Evolutionary conservation across 345 rosid genomes (phyloP).

Genomic region (Clausena lansium): DNA sequence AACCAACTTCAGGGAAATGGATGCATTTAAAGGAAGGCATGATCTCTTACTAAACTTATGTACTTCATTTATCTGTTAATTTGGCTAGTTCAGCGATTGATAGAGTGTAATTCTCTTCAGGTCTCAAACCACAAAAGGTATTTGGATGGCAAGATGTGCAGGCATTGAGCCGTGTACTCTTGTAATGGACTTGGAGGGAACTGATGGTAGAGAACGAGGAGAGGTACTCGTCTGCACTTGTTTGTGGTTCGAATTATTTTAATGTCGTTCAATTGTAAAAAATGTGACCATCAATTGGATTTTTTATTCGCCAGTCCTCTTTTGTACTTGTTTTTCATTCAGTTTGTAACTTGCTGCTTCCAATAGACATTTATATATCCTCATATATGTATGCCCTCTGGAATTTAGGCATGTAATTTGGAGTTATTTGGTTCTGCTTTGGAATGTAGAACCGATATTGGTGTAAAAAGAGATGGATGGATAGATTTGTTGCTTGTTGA

Average conservation of each 20-base stretch:
- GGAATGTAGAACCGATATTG: background rate
- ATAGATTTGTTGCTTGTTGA: constrained; percentile 11
- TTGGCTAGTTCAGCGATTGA: constrained; percentile 11
- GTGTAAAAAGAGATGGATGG: background rate
- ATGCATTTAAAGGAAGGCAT: constrained; percentile 95
- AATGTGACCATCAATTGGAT: background rate
- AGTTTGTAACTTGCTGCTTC: background rate
- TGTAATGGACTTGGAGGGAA: constrained; percentile 98
- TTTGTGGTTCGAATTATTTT: background rate
- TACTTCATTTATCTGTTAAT: constrained; percentile 16
- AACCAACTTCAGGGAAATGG: constrained; percentile 98
- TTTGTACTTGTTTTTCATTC: background rate
- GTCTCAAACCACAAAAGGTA: constrained; percentile 98
- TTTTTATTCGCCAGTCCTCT: background rate
- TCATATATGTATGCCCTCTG: background rate
- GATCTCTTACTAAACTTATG: constrained; percentile 23
- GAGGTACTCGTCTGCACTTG: constrained; percentile 51
- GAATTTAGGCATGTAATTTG: background rate
- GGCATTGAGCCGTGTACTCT: constrained; percentile 93
- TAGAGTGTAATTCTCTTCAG: constrained; percentile 35
- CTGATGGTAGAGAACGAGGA: constrained; percentile 99
- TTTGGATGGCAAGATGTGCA: constrained; percentile 87
- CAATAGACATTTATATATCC: background rate
- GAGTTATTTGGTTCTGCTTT: background rate
- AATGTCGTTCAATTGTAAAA: background rate